Base-by-base conservation (phyloP, 495 filamentous ascomycete species). In the Geoglossum glabrum region DNA sequence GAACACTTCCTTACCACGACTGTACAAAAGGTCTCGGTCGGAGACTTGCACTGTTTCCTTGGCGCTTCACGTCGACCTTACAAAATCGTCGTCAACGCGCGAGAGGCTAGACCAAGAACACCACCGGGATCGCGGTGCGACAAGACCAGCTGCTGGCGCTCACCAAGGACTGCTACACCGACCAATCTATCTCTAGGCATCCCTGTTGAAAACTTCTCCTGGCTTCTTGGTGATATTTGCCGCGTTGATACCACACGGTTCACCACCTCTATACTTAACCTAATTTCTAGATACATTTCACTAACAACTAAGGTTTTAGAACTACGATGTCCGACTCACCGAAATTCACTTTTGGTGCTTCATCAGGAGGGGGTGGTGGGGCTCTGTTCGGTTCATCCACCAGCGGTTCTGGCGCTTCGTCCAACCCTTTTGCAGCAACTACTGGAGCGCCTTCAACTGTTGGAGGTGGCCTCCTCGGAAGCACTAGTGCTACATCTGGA, bases 351-450 rank as follows among this genome's bases (percentile, higher is more conserved):
- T 59, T 59, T n/a, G 57, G 45, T 69, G 4, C 63, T 69, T 27
- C 66, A 9, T 46, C 59, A 13, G 52, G 52, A 7, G 46, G 23
- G 25, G 50, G 52, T 25, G 52, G 46, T 11, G 23, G 30, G 10
- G 33, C n/a, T 28, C 6, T 46, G n/a, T 60, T 60, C n/a, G 54
- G 51, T 4, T 15, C 57, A 6, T 30, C 57, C 9, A 15, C 57
- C 19, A 28, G 6, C 27, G 26, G 11, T 56, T 27, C 54, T 11
- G n/a, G 40, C 13, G 19, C 28, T 1, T 40, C 54, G 26, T 11
- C 69, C 26, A 63, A 70, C 23, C 36, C 77, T n/a, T 84, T 84
- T 68, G 77, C 77, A 55, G 70, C 68, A 19, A 28, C 1, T 30
- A 52, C 2, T 23, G 34, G 40, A 34, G 23, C 54, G 3, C 34